Evolutionary conservation across 371 early-diverging fungal genomes (phyloP), one percentile per base, ranked within the genome.

Genomic region (Rhizopus arrhizus): DNA sequence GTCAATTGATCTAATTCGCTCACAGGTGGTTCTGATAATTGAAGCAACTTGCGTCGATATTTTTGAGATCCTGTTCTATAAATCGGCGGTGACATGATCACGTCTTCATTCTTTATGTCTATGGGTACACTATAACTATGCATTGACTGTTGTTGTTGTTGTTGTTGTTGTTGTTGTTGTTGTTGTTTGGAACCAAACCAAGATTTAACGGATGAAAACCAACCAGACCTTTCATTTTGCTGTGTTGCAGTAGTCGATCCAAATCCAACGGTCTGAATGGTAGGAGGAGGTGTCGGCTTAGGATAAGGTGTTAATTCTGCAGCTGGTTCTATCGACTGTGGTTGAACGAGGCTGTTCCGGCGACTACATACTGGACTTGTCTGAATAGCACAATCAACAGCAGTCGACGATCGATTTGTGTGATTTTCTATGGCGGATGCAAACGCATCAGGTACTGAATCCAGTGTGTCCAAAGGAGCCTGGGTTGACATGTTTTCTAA

Each of bases 1-100:
- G 59, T 58, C 10, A 75, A 41, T 50, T 78, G 73, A 58, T 78
- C 75, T 4, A 78, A 43, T 56, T 78, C 74, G 51, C 62, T 65
- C 8, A 66, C 60, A 11, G 78, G 73, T n/a, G 75, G 75, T 22
- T 58, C 61, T 8, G 69, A 51, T 9, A 78, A 48, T 33, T 75
- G 75, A 40, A 75, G 56, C 45, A 63, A 59, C 12, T 70, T 41
- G 16, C 71, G 46, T 0, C 75, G 65, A 33, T 73, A 57, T 38
- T 73, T 74, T 32, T 72, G 68, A 5, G 65, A 69, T 16, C 65
- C 61, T 31, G 61, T 62, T 28, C 77, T 58, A 52, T 72, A 73
- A 6, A 68, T 50, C 9, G 69, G 70, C 34, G 73, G 69, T 22
- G 66, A 62, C 46, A 68, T 65, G 35, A 61, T 32, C 33, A 55